Base-by-base conservation (phyloP, 1,139 yeast genomes). In the Meyerozyma elateridarum region DNA sequence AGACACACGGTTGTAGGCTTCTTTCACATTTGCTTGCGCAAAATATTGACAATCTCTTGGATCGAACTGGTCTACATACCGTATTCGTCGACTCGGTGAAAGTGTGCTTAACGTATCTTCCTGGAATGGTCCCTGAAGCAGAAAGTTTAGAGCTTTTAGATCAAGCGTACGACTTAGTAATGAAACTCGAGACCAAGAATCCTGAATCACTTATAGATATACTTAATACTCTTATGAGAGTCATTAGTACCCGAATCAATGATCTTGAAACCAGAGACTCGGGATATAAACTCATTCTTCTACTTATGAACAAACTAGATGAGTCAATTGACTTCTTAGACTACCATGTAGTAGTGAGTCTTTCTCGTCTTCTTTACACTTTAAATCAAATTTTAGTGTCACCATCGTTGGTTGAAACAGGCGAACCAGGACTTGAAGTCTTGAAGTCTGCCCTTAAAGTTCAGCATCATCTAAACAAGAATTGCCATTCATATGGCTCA, bases 91-190 rank as follows among this genome's bases (percentile, higher is more conserved):
- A 63, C 8, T 60, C 64, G 2, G 41, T 64, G 7, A 61, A 45
- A 29, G 62, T 63, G 1, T 57, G 70, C 30, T 45, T 75, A 15
- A 46, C 68, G 4, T 73, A 65, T 38, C 45, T 73, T 14, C 80
- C 81, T 0, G 64, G 66, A 8, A 41, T 60, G n/a, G 68, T 73
- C 0, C 64, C 68, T 1, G 45, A 48, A 1, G 41, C 39, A 0
- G 46, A 49, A 2, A 54, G 68, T 3, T 22, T 45, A 1, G 37
- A 31, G 8, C 37, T 64, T 5, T 38, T 62, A 18, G n/a, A 33
- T 0, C 44, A 31, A 2, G 64, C 64, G 2, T 63, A 58, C 35
- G 50, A 50, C 2, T 41, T 42, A 5, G 25, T 49, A 3, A 37
- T 36, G 17, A 18, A 31, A 21, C 30, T 59, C 36, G 41, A 15